Evolutionary conservation across 176 grass and related monocot genomes (phyloP), one percentile per base, ranked within the genome.

Genomic region (Echinochloa phyllopogon): DNA sequence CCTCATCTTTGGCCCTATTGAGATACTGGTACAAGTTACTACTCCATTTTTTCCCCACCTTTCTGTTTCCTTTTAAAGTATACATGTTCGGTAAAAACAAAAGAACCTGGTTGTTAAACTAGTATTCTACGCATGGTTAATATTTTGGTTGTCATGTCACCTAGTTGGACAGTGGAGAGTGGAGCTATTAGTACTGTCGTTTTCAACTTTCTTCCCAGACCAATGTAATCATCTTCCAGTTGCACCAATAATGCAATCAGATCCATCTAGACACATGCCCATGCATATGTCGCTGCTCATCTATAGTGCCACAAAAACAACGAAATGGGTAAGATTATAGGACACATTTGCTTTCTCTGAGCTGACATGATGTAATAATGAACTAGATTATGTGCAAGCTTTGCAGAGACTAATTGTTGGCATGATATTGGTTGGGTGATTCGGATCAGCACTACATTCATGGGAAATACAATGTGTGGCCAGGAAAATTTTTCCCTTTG

Each of bases 11-110:
- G 80, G 16, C 0, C 89, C 84, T 13, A 50, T 94, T 1, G 83
- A 87, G 77, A 87, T 91, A 18, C 36, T 94, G 83, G 89, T 94
- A 89, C 9, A 38, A 56, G 8, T n/a, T 56, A 5, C 16, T 51
- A 33, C 45, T 18, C 8, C 15, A 48, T n/a, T 42, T 41, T 40
- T 14, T 48, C 10, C 0, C 63, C 33, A 8, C 63, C 10, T 20
- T 18, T 66, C 8, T 66, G 6, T 18, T 39, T 66, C 15, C 15
- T 17, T 17, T 36, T 38, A 66, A 20, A 6, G 33, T 39, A n/a
- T n/a, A n/a, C n/a, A 66, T 33, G 8, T 65, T 9, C 6, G 8
- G 1, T 6, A 8, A 66, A 38, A 74, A 8, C 38, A 38, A 74
- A 53, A 36, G 1, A 74, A 65, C 53, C 18, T 55, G 73, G n/a